Base-by-base conservation (phyloP, 2,329 filamentous ascomycete genomes). In the Huntiella decipiens region DNA sequence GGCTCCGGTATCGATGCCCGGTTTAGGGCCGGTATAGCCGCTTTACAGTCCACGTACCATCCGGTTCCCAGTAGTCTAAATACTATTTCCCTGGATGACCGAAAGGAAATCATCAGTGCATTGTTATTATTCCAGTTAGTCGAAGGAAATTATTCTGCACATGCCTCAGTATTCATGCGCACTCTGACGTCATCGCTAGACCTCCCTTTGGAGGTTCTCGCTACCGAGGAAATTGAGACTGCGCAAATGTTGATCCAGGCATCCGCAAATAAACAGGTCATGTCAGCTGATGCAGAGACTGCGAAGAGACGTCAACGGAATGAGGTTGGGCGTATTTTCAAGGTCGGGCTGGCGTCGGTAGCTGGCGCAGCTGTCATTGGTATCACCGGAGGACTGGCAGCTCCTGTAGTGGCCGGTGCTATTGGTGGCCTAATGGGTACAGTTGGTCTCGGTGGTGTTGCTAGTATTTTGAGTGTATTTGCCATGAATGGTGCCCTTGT, bases 311-410 rank as follows among this genome's bases (percentile, higher is more conserved):
- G 71, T 11, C 77, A 87, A 51, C 72, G 82, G 49, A 82, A 80
- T 46, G 75, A 82, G 53, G 63, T 71, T 6, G 68, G 74, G 15
- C 68, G 86, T 6, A 81, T 81, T 58, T 93, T 84, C 83, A 95
- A 94, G 58, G 85, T 95, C 15, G 85, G 87, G 0, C 67, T 95
- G 19, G 88, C 87, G 0, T 83, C 82, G 6, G 84, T 92, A 0
- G 86, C 84, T 0, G 88, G 88, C 8, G 88, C 88, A 1, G 83
- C 82, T 0, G 66, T 94, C 1, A 87, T 95, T n/a, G 87, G 87
- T 4, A 73, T 95, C 3, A 94, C 86, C 0, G 87, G 87, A 13
- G 87, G 87, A 2, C 67, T 94, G n/a, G 87, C 87, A 1, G 86
- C 87, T 1, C 87, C 87, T 0, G 66, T 93, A 0, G 79, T 94